A percentile compares a stretch with the other conserved stretches of the same genome.
Evolutionary conservation across 1,139 yeast genomes (phyloP).

Genomic region (Pichia sp.): DNA sequence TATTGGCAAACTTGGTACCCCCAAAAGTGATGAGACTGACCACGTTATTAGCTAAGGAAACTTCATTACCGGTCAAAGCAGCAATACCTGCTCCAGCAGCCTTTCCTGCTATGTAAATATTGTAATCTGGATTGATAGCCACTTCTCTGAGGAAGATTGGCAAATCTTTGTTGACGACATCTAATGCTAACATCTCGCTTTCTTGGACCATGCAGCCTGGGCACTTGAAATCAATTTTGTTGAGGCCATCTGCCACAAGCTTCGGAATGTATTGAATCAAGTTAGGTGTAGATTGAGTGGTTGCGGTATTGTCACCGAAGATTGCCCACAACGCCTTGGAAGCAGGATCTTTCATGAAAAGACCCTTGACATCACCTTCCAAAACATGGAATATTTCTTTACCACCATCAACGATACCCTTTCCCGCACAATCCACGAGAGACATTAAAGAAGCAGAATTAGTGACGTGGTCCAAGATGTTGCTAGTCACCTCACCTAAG

Average conservation of each 20-base stretch:
- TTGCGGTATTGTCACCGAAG: conserved; percentile 2
- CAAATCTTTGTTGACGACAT: conserved; percentile 2
- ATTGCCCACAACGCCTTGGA: conserved; percentile 4
- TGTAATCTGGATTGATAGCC: conserved; percentile 3
- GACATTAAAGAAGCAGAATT: conserved; percentile 1
- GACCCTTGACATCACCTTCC: not conserved
- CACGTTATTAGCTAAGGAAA: not conserved
- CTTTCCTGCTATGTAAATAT: conserved; percentile 3
- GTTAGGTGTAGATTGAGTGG: not conserved
- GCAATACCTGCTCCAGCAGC: conserved; percentile 7
- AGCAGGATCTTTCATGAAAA: conserved; percentile 3
- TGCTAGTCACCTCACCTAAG: not conserved
- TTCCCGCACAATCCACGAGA: conserved; percentile 2
- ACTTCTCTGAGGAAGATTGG: conserved; percentile 4
- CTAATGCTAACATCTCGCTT: conserved; percentile 5
- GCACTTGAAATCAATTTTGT: conserved; percentile 3
- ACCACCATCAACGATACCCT: conserved; percentile 2
- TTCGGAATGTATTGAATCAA: conserved; percentile 3
- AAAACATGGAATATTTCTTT: conserved; percentile 5
- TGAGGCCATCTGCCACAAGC: conserved; percentile 2
- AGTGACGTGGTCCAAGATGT: not conserved
- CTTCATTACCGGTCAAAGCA: conserved; percentile 4
- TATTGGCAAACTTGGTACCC: conserved; percentile 5
- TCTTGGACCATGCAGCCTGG: conserved; percentile 5
- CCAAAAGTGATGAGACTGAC: conserved; percentile 4